These are phyloP conservation scores for Ajuga reptans DNA, from an alignment of 305 asterid genomes.

Conservation along the genomic window DNA sequence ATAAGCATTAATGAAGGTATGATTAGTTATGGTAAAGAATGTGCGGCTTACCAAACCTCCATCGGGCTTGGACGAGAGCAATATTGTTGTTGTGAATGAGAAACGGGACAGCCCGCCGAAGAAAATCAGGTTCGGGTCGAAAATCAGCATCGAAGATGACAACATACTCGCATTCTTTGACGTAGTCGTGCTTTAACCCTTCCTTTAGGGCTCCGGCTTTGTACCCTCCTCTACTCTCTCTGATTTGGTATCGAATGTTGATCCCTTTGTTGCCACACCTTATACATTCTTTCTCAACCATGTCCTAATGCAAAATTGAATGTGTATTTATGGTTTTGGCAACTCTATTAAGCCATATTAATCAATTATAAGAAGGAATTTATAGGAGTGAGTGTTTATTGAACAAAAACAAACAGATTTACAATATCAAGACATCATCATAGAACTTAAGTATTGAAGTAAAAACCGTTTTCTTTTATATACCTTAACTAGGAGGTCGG, in stretches of 20 bases:
- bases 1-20: too few relatives aligned
- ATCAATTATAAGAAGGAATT: too few relatives aligned
- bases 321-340: too few relatives aligned
- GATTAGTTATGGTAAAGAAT: too few relatives aligned
- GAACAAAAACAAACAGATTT: too few relatives aligned
- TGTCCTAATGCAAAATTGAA: too few relatives aligned
- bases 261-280: slow-evolving; percentile 83
- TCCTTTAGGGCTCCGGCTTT: slow-evolving; percentile 87
- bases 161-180: slow-evolving; percentile 62
- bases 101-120: slow-evolving; percentile 63
- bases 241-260: slow-evolving; percentile 53
- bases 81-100: slow-evolving; percentile 53
- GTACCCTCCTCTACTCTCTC: slow-evolving; percentile 70
- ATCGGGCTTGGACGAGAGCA: slow-evolving; percentile 81
- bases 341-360: too few relatives aligned
- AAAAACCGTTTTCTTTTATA: too few relatives aligned
- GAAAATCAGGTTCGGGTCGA: slow-evolving; percentile 83
- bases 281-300: slow-evolving; percentile 77
- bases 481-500: slow-evolving; percentile 66
- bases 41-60: slow-evolving; percentile 85
- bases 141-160: slow-evolving; percentile 87
- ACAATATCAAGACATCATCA: too few relatives aligned
- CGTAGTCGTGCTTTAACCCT: slow-evolving; percentile 63
- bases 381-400: too few relatives aligned
- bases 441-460: too few relatives aligned